phyloP scores from a whole-genome alignment of 805 yeast species.

The Trichomonascus vanleenenianus region DNA sequence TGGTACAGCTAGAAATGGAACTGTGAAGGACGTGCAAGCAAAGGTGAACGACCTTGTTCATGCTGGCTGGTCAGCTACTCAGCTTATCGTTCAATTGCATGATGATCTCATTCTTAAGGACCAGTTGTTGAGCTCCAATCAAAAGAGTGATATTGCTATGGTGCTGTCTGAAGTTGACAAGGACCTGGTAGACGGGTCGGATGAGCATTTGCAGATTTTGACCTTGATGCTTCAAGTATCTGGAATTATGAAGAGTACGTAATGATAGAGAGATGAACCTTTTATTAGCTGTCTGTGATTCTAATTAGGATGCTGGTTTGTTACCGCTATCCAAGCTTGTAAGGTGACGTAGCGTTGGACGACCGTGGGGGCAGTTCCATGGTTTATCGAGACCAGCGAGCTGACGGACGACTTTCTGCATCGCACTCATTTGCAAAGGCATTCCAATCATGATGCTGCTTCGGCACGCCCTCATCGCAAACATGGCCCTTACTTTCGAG shows the following conservation, averaged over 20 bases:
- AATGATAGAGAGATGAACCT: too few species aligned
- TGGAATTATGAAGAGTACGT: not conserved
- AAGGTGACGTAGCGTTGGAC: conserved; percentile 93
- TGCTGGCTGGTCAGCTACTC: conserved; percentile 76
- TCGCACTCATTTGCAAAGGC: conserved; percentile 46
- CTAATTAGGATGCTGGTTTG: too few species aligned
- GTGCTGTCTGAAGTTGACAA: conserved; percentile 69
- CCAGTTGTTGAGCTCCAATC: conserved; percentile 40
- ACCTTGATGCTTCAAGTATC: conserved; percentile 48
- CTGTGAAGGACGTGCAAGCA: conserved; percentile 18
- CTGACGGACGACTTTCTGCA: conserved; percentile 62
- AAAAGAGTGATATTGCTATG: conserved; percentile 59
- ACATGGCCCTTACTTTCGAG: conserved; percentile 71
- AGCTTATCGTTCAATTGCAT: conserved; percentile 63
- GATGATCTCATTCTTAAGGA: conserved; percentile 49
- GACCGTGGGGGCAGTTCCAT: conserved; percentile 92
- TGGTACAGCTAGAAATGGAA: conserved; percentile 25
- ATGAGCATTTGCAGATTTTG: conserved; percentile 76
- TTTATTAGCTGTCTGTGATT: too few species aligned
- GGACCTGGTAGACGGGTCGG: conserved; percentile 73
- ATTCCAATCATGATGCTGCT: conserved; percentile 91
- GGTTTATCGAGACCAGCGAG: conserved; percentile 76
- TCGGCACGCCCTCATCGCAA: conserved; percentile 94
- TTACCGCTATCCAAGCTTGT: conserved; percentile 39
- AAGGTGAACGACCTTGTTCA: conserved; percentile 45